A percentile compares a stretch with the other conserved stretches of the same genome.
phyloP scores from a whole-genome alignment of 2,329 filamentous ascomycete species.

The Claviceps pazoutovae region DNA sequence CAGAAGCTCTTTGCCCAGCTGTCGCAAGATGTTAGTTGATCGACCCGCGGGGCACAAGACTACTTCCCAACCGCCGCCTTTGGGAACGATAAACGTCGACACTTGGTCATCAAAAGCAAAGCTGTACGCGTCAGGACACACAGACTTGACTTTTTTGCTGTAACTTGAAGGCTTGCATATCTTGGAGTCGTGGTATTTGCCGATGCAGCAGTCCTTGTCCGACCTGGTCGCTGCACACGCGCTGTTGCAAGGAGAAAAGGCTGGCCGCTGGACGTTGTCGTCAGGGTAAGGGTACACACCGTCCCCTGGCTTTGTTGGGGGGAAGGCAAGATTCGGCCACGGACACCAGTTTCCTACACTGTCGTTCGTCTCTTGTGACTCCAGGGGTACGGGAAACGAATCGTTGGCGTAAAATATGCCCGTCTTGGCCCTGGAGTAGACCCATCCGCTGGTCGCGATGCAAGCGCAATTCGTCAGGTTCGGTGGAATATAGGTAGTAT shows the following conservation, averaged over 20 bases:
- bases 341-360: constrained; percentile 61
- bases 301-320: constrained; percentile 55
- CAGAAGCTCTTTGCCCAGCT: constrained; percentile 35
- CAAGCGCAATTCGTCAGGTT: constrained; percentile 67
- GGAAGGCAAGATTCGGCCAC: constrained; percentile 58
- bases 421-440: constrained; percentile 39
- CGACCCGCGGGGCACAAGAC: constrained; percentile 57
- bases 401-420: constrained; percentile 48
- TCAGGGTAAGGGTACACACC: constrained; percentile 73
- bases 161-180: constrained; percentile 56
- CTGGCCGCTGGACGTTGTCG: constrained; percentile 53
- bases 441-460: constrained; percentile 53
- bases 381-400: constrained; percentile 54
- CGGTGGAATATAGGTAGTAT: constrained; percentile 53
- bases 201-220: constrained; percentile 62
- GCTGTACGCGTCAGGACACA: constrained; percentile 77
- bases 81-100: constrained; percentile 48
- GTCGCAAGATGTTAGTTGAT: constrained; percentile 43
- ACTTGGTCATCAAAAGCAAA: constrained; percentile 50
- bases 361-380: constrained; percentile 40
- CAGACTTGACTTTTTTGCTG: constrained; percentile 52
- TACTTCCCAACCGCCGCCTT: constrained; percentile 63
- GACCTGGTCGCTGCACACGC: constrained; percentile 57
- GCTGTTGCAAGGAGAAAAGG: constrained; percentile 66
- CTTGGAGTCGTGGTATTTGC: constrained; percentile 47